Evolutionary conservation across 176 grass and related monocot species (phyloP), one percentile per base, ranked within the genome.

Genomic region (Luzula sylvatica): DNA sequence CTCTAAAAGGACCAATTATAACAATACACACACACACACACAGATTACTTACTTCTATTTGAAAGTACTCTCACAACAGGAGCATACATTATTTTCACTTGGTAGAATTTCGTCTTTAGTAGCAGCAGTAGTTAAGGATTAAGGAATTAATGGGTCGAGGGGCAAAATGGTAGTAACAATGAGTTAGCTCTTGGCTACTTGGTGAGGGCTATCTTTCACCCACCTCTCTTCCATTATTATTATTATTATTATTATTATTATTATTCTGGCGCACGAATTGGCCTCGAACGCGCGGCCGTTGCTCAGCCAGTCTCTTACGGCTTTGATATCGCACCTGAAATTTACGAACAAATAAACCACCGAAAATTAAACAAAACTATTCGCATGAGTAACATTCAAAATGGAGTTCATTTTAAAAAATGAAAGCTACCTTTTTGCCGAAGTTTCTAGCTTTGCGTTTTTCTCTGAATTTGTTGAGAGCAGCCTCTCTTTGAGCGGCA

Each of bases 391-490:
- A 13, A 38, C 40, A 50, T 58, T 56, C 26, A 68, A 12, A 35
- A 35, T 35, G 5, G 9, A 35, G 9, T 9, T 35, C 30, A 2
- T n/a, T n/a, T 29, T 28, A 16, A 21, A 81, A 58, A 75, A 66
- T 20, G 21, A 39, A n/a, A n/a, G n/a, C 6, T 74, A 95, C 89
- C 89, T 88, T 88, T 61, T 88, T 88, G 8, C 80, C 83, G 3
- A 88, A 95, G 71, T 82, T 88, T 1, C 83, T 70, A 23, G 72
- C 71, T 67, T 86, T 95, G 52, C 65, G 78, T 69, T 95, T 95
- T 50, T 71, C 57, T 67, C 67, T 74, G 50, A 86, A 95, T 24
- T 82, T 95, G 43, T 46, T 76, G 17, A 95, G 22, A 2, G 92
- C 85, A 73, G 78, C 85, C 77, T 89, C 85, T 71, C 81, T 69